phyloP scores from a whole-genome alignment of 148 eudicot species.

The Arbutus unedo region DNA sequence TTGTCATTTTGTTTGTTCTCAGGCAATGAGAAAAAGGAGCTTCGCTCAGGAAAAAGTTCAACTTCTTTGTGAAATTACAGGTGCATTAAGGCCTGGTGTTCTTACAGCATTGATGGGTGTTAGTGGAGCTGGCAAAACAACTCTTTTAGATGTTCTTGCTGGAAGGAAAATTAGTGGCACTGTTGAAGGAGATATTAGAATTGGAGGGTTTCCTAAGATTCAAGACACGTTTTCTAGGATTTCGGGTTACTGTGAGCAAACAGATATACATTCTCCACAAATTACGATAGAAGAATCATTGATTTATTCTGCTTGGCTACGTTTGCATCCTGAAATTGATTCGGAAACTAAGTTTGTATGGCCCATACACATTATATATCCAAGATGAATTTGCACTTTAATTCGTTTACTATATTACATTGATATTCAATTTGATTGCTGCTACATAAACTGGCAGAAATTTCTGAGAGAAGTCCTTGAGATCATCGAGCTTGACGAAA shows the following conservation, averaged over 20 bases:
- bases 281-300: slow-evolving; percentile 87
- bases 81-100: slow-evolving; percentile 78
- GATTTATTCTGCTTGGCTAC: slow-evolving; percentile 86
- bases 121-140: slow-evolving; percentile 94
- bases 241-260: slow-evolving; percentile 89
- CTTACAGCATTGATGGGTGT: slow-evolving; percentile 91
- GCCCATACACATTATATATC: not conserved
- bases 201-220: slow-evolving; percentile 74
- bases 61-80: slow-evolving; percentile 63
- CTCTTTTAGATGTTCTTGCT: slow-evolving; percentile 87
- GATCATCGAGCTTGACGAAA: slow-evolving; percentile 62
- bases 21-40: slow-evolving; percentile 73
- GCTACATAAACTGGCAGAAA: slow-evolving; percentile 31
- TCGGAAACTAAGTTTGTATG: slow-evolving; percentile 61
- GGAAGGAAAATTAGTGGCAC: slow-evolving; percentile 85
- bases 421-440: not conserved
- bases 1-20: slow-evolving; percentile 9
- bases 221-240: slow-evolving; percentile 82
- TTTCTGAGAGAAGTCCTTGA: slow-evolving; percentile 75
- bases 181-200: slow-evolving; percentile 65
- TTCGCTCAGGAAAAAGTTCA: slow-evolving; percentile 53
- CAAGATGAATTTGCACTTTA: not conserved
- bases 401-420: not conserved
- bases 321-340: slow-evolving; percentile 66
- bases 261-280: slow-evolving; percentile 86